Conservation (phyloP, 2,329 filamentous ascomycete species). For the Teratosphaeria zuluensis region DNA sequence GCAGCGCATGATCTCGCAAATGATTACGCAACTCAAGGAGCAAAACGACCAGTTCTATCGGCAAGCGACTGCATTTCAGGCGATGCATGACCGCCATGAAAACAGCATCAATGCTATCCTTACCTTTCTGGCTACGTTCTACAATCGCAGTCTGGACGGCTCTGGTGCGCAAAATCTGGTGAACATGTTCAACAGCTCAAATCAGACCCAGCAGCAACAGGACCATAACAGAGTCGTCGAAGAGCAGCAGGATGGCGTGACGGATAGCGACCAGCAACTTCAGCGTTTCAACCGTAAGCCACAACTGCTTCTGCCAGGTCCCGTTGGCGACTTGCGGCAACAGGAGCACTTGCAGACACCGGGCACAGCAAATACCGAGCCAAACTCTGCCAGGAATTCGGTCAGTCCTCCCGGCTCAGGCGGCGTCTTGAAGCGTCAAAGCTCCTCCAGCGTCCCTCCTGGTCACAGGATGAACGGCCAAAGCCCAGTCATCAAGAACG, state of each 20-base stretch:
- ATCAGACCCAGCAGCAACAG: conserved; percentile 24
- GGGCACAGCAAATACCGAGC: conserved; percentile 14
- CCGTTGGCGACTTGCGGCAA: conserved; percentile 22
- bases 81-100: conserved; percentile 89
- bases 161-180: conserved; percentile 68
- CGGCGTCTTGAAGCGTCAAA: conserved; percentile 10
- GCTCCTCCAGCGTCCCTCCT: conserved; percentile 10
- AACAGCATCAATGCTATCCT: conserved; percentile 98
- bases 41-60: conserved; percentile 84
- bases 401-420: conserved; percentile 13
- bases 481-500: conserved; percentile 31
- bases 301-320: conserved; percentile 21
- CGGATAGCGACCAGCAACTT: conserved; percentile 20
- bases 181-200: conserved; percentile 63
- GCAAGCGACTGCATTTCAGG: conserved; percentile 81
- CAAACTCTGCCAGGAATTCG: conserved; percentile 17
- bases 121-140: conserved; percentile 92
- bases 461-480: conserved; percentile 6
- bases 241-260: conserved; percentile 40
- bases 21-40: conserved; percentile 68
- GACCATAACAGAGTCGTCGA: conserved; percentile 45
- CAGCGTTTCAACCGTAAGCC: conserved; percentile 20
- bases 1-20: conserved; percentile 73
- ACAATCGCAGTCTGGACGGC: conserved; percentile 84
- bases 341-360: conserved; percentile 23